Conservation (phyloP, 2,329 filamentous ascomycete species). For the Coniella vitis region DNA sequence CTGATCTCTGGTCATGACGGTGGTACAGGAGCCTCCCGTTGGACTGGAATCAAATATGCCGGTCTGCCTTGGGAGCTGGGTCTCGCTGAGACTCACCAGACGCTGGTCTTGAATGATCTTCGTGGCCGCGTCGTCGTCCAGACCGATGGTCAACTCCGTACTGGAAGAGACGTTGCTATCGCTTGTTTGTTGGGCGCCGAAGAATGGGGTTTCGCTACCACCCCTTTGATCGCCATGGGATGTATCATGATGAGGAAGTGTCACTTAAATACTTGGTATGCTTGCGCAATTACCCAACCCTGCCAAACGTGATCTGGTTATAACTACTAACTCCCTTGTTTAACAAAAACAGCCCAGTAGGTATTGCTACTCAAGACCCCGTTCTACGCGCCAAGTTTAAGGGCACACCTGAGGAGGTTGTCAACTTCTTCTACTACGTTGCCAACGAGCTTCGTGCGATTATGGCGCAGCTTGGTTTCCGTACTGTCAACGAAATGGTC, state of each 20-base stretch:
- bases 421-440: slow-evolving; percentile 98
- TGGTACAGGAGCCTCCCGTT: slow-evolving; percentile 91
- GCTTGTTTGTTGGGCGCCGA: slow-evolving; percentile 95
- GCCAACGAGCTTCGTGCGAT: slow-evolving; percentile 94
- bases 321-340: slow-evolving; percentile 57
- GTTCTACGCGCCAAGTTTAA: slow-evolving; percentile 88
- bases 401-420: slow-evolving; percentile 90
- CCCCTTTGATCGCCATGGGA: slow-evolving; percentile 91
- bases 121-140: slow-evolving; percentile 93
- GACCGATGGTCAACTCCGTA: slow-evolving; percentile 90
- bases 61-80: slow-evolving; percentile 95
- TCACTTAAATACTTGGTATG: slow-evolving; percentile 27
- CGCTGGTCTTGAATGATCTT: slow-evolving; percentile 88
- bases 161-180: slow-evolving; percentile 88
- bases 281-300: neutral
- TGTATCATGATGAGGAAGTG: slow-evolving; percentile 92
- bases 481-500: slow-evolving; percentile 97
- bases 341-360: slow-evolving; percentile 80
- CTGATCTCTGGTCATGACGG: slow-evolving; percentile 95
- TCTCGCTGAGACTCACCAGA: slow-evolving; percentile 95
- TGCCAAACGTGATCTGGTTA: too few species aligned
- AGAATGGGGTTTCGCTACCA: slow-evolving; percentile 94
- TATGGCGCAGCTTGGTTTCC: slow-evolving; percentile 92
- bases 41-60: slow-evolving; percentile 98
- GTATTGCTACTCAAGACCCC: slow-evolving; percentile 94